These are phyloP conservation scores for Cytospora schulzeri DNA, from an alignment of 2,329 filamentous ascomycete genomes.

Conservation along the genomic window DNA sequence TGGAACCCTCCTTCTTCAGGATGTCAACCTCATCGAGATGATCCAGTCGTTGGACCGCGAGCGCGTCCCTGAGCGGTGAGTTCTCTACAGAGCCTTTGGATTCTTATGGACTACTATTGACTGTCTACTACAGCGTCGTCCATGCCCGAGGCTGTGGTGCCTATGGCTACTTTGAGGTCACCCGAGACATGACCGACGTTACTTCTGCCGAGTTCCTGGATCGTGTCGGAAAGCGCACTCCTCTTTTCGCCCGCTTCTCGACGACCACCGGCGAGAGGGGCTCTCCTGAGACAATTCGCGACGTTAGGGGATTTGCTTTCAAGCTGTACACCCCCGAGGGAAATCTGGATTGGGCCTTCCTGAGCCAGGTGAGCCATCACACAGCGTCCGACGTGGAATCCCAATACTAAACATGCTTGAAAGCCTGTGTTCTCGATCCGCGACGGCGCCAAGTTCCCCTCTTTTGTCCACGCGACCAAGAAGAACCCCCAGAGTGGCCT, in stretches of 20 bases:
- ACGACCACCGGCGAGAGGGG: slow-evolving; percentile 26
- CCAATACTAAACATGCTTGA: neutral
- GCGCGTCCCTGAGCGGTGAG: slow-evolving; percentile 14
- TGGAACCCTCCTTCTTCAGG: slow-evolving; percentile 9
- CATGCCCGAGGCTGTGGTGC: slow-evolving; percentile 53
- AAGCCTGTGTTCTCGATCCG: slow-evolving; percentile 48
- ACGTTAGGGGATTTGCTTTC: slow-evolving; percentile 65
- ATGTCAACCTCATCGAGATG: slow-evolving; percentile 17
- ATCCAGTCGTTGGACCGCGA: slow-evolving; percentile 16
- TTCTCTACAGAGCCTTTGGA: neutral
- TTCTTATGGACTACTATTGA: neutral
- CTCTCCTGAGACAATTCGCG: slow-evolving; percentile 58
- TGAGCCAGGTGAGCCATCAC: neutral
- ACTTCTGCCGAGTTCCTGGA: slow-evolving; percentile 57
- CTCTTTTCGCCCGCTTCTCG: slow-evolving; percentile 39
- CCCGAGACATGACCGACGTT: slow-evolving; percentile 58
- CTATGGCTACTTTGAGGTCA: slow-evolving; percentile 63
- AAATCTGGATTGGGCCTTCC: slow-evolving; percentile 57
- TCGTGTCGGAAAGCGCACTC: slow-evolving; percentile 55
- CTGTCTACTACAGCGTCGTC: slow-evolving; percentile 39
- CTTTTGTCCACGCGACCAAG: slow-evolving; percentile 33
- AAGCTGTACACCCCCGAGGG: slow-evolving; percentile 68
- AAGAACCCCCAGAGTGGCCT: slow-evolving; percentile 10
- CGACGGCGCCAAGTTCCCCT: slow-evolving; percentile 51
- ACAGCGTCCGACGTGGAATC: neutral